Base-by-base conservation (phyloP, 2,329 filamentous ascomycete species). In the Parastagonospora avenae region DNA sequence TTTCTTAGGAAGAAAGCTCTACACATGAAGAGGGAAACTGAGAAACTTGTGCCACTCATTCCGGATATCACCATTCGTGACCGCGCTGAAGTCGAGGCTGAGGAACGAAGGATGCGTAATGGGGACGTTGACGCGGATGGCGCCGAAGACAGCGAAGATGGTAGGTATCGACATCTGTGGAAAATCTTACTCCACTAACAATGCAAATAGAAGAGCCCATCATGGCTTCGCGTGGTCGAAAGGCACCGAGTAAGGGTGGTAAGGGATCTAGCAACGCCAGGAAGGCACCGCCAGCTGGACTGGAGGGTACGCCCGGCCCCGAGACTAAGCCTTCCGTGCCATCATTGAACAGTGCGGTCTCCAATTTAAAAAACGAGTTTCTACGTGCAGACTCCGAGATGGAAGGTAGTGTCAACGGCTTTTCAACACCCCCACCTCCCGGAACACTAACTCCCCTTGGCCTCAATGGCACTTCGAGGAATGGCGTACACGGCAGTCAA, bases 11-110 rank as follows among this genome's bases (percentile, higher is more conserved):
- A 94, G 69, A 95, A 97, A 81, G 94, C 94, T 10, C 87, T 96
- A 52, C 90, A 92, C 59, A 97, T 99, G 94, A 87, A 92, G 61
- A 97, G 94, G 71, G 92, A 97, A 76, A 96, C 94, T 1, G 93
- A 97, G 76, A 97, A 97, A 74, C 84, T 99, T 36, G 92, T 96
- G 11, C 92, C 92, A 5, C 79, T 97, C 35, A 99, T 99, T 55
- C 94, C 94, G 0, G 94, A 99, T 60, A 89, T 99, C 59, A 83
- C 87, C 19, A 91, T 99, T 57, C 85, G 92, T 58, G 91, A 96
- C 59, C 88, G 94, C 55, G 94, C 92, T 14, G 94, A 97, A 71
- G 92, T 97, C 6, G 94, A 99, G 64, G 81, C 78, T 16, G 76
- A 77, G 62, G 80, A 84, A 73, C 85, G 93, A 46, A 84, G 92